A percentile compares a stretch with the other conserved stretches of the same genome.
phyloP scores from a whole-genome alignment of 2,329 filamentous ascomycete genomes.

The Chaetomium strumarium region DNA sequence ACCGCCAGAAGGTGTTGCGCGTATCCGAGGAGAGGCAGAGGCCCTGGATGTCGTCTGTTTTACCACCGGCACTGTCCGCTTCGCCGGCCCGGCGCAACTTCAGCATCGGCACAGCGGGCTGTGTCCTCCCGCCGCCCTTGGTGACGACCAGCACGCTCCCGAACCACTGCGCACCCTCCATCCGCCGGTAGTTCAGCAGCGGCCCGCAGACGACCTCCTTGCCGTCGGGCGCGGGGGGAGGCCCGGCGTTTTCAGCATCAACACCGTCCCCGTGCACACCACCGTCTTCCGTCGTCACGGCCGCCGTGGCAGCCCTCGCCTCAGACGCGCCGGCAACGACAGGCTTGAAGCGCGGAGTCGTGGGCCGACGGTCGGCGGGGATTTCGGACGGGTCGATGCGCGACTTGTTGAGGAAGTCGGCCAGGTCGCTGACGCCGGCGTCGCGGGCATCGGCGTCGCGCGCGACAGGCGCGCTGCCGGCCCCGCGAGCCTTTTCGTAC shows the following conservation, averaged over 20 bases:
- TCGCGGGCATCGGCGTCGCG: conserved; percentile 38
- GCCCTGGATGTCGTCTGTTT: conserved; percentile 42
- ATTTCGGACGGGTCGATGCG: conserved; percentile 41
- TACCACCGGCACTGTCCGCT: conserved; percentile 6
- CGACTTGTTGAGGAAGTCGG: conserved; percentile 50
- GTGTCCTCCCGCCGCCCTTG: conserved; percentile 58
- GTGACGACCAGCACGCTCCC: conserved; percentile 83
- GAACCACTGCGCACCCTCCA: conserved; percentile 63
- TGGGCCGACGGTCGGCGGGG: conserved; percentile 19
- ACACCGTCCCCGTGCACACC: not conserved
- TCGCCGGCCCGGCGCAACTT: conserved; percentile 37
- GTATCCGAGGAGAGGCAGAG: conserved; percentile 59
- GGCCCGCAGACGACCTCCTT: conserved; percentile 65
- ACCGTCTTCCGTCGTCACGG: not conserved
- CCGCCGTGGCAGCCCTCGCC: conserved; percentile 25
- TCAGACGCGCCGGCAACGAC: conserved; percentile 42
- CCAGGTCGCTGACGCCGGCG: conserved; percentile 43
- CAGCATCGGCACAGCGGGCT: conserved; percentile 54
- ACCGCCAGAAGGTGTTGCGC: conserved; percentile 85
- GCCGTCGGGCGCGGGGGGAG: conserved; percentile 37
- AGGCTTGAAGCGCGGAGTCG: conserved; percentile 37
- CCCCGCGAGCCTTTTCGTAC: conserved; percentile 34
- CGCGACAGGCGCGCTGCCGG: conserved; percentile 25
- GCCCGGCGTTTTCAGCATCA: not conserved
- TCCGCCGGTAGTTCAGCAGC: conserved; percentile 70